phyloP scores from a whole-genome alignment of 768 basidiomycete species.

The Russula olivacea region DNA sequence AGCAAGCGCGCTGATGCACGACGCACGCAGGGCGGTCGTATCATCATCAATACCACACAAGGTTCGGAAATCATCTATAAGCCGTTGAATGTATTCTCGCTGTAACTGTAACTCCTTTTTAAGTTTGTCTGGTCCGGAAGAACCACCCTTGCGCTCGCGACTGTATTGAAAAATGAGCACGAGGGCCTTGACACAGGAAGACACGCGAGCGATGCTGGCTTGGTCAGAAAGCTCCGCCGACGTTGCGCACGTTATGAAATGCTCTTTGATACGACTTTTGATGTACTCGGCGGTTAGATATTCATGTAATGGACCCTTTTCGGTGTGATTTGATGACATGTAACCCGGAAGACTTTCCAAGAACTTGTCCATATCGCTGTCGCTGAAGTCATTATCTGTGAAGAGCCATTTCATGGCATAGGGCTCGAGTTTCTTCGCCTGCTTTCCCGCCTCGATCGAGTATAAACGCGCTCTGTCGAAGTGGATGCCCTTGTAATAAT shows the following conservation, averaged over 20 bases:
- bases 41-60: not conserved
- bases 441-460: not conserved
- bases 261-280: conserved; percentile 1
- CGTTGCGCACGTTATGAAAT: conserved; percentile 8
- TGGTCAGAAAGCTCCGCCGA: conserved; percentile 7
- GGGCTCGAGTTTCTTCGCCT: not conserved
- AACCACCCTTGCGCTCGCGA: not conserved
- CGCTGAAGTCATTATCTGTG: conserved; percentile 8
- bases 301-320: not conserved
- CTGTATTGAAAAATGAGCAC: conserved; percentile 2
- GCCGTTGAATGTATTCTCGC: not conserved
- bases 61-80: not conserved
- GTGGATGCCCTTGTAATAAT: not conserved
- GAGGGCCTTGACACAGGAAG: conserved; percentile 3
- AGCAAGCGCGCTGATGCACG: conserved; percentile 5
- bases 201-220: conserved; percentile 5
- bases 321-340: not conserved
- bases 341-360: conserved; percentile 14
- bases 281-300: not conserved
- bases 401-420: conserved; percentile 14
- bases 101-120: not conserved
- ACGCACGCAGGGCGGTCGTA: conserved; percentile 1
- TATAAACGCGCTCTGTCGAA: not conserved
- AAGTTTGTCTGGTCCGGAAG: not conserved
- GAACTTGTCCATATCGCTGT: conserved; percentile 15